Evolutionary conservation across 2,329 filamentous ascomycete species (phyloP), one percentile per base, ranked within the genome.

Genomic region (Penicillium corylophilum): DNA sequence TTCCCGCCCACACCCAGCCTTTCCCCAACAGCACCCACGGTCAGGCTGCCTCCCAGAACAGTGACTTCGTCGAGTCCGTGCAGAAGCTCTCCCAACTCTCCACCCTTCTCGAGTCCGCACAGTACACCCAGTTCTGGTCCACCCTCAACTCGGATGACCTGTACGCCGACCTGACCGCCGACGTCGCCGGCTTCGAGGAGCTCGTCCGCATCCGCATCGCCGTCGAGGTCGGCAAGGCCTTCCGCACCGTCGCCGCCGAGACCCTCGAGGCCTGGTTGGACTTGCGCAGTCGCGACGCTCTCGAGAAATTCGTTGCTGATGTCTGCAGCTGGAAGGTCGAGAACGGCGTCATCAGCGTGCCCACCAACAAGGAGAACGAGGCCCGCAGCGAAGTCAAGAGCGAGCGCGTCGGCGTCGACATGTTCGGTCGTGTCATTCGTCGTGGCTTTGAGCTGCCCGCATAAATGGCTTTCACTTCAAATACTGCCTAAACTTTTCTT

Each of bases 321-420:
- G 88, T 93, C 10, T 94, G 88, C 68, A 90, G 88, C 60, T 99
- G 93, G 91, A 83, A 82, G 64, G 81, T 96, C 38, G 87, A 90
- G 31, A 66, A 60, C 36, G 55, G 60, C n/a, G 68, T 77, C 39
- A 86, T 96, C 57, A 83, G 84, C 72, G 83, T 99, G 50, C 94
- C 94, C 50, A 79, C 87, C 67, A 99, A 99, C 79, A 89, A 94
- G 69, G 94, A 99, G 77, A 96, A 96, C 73, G 93, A 97, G 83
- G 94, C 91, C 40, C 90, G 95, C 80, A 94, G 94, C 74, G 88
- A 91, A 36, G 89, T 96, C 73, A 95, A 96, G 67, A 84, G 92
- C 65, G 94, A 99, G 80, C 92, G 94, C 61, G 94, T 99, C n/a
- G 74, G 70, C 16, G 64, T 77, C 38, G 75, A 78, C 41, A 74